Conservation (phyloP, 257 asterid genomes). For the Rauvolfia tetraphylla region DNA sequence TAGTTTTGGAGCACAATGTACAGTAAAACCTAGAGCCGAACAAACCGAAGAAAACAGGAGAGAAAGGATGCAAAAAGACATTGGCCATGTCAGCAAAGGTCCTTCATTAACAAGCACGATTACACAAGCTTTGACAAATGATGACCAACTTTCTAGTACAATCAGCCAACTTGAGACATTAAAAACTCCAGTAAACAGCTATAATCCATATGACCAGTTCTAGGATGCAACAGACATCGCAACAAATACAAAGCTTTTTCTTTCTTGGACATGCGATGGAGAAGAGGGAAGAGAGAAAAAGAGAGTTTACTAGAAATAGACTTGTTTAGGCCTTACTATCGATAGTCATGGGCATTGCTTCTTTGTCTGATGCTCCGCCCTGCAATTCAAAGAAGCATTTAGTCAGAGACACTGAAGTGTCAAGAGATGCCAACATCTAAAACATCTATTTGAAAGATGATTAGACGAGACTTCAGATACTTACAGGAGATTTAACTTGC, state of each 20-base stretch:
- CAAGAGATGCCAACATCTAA: not conserved
- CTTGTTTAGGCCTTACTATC: slow-evolving; percentile 44
- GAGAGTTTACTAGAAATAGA: not conserved
- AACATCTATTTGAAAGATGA: not conserved
- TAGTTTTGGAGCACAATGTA: no score
- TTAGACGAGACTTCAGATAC: slow-evolving; percentile 1
- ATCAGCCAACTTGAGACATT: not conserved
- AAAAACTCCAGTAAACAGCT: not conserved
- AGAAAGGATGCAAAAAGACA: not conserved
- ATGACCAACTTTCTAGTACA: not conserved
- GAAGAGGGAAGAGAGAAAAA: not conserved
- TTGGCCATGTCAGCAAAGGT: not conserved
- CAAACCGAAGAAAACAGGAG: no score
- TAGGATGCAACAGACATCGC: not conserved
- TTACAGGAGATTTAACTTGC: slow-evolving; percentile 32
- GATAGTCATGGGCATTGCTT: slow-evolving; percentile 20
- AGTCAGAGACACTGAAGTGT: not conserved
- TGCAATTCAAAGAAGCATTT: slow-evolving; percentile 21
- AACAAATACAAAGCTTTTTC: not conserved
- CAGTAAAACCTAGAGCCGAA: no score
- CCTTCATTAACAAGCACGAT: not conserved
- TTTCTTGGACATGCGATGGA: not conserved
- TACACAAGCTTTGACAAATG: not conserved
- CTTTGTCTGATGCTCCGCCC: slow-evolving; percentile 28
- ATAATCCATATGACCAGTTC: not conserved